phyloP scores from a whole-genome alignment of 2,329 filamentous ascomycete species.

The Calonectria multiphialidica region DNA sequence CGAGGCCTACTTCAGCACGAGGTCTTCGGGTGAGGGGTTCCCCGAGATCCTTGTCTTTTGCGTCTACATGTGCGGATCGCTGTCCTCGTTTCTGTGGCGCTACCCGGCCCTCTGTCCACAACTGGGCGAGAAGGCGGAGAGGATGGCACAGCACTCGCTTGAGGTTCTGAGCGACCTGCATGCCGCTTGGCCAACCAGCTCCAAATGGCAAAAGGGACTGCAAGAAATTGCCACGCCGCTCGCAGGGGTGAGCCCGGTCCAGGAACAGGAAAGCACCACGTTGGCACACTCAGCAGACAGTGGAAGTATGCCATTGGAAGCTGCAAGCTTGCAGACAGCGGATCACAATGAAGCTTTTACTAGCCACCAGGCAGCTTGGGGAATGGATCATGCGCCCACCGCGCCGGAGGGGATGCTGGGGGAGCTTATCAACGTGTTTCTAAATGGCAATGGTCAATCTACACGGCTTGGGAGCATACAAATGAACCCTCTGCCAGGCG shows the following conservation, averaged over 20 bases:
- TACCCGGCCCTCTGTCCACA: constrained; percentile 45
- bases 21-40: constrained; percentile 46
- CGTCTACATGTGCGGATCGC: constrained; percentile 54
- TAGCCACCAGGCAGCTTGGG: not conserved
- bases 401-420: constrained; percentile 25
- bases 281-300: not conserved
- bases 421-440: constrained; percentile 26
- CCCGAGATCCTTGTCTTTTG: constrained; percentile 54
- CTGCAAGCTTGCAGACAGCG: not conserved
- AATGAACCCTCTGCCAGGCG: constrained; percentile 15
- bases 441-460: constrained; percentile 13
- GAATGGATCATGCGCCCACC: not conserved
- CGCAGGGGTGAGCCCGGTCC: constrained; percentile 16
- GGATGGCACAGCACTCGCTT: constrained; percentile 40
- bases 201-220: constrained; percentile 35
- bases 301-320: not conserved
- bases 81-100: constrained; percentile 48
- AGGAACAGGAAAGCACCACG: not conserved
- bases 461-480: constrained; percentile 16
- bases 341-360: not conserved
- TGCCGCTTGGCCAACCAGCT: constrained; percentile 41
- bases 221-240: constrained; percentile 35
- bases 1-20: constrained; percentile 45
- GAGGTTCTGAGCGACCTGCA: constrained; percentile 41
- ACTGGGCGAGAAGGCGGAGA: constrained; percentile 39